Evolutionary conservation across 306 rosid genomes (phyloP).

Genomic region (Pyrus betulifolia): DNA sequence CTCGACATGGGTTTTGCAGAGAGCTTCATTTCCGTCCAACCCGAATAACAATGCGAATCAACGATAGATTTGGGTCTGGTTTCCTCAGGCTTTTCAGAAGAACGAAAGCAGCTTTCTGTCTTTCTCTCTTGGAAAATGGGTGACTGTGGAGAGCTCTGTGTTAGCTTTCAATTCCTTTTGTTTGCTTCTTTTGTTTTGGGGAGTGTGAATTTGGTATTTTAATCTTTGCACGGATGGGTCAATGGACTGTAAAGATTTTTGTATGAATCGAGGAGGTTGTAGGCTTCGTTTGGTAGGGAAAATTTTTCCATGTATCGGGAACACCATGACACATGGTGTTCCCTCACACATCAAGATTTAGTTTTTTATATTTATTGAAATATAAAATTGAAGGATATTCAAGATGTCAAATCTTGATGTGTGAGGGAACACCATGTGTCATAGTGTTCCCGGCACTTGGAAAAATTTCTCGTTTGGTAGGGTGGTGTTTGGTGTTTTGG

Average conservation of each 20-base stretch:
- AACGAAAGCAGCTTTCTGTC: background rate
- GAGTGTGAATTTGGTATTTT: slow-evolving; percentile 4
- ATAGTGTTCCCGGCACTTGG: too few species aligned
- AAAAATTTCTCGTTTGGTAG: background rate
- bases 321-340: too few species aligned
- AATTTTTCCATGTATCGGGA: too few species aligned
- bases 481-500: slow-evolving; percentile 21
- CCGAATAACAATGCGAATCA: background rate
- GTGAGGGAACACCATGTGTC: too few species aligned
- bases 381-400: too few species aligned
- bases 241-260: slow-evolving; percentile 23
- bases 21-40: slow-evolving; percentile 38
- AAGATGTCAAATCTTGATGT: too few species aligned
- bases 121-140: background rate
- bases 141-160: background rate
- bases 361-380: too few species aligned
- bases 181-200: background rate
- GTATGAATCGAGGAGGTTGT: slow-evolving; percentile 20
- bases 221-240: slow-evolving; percentile 59
- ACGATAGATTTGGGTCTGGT: background rate
- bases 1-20: slow-evolving; percentile 64
- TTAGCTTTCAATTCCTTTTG: background rate
- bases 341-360: too few species aligned
- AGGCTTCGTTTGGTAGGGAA: background rate
- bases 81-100: background rate